phyloP scores from a whole-genome alignment of 371 early-diverging fungal genomes.

The Globomyces sp. region DNA sequence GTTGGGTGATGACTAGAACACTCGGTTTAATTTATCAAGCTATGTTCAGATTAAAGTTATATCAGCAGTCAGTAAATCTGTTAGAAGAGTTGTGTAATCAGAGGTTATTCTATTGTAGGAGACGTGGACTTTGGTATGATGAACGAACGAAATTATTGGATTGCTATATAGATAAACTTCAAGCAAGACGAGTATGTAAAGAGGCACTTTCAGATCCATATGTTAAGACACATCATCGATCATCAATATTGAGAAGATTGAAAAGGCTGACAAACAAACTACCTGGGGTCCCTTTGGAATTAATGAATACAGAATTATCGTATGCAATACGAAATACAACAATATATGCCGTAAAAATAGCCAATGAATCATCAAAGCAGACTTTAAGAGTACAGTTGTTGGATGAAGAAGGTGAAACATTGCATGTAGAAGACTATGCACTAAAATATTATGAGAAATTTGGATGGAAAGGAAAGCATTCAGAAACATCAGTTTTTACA shows the following conservation, averaged over 20 bases:
- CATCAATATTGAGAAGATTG: slow-evolving; percentile 19
- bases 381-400: slow-evolving; percentile 1
- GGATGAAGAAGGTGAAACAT: slow-evolving; percentile 4
- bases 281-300: no score
- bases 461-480: slow-evolving; percentile 39
- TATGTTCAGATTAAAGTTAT: slow-evolving; percentile 10
- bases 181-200: slow-evolving; percentile 19
- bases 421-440: slow-evolving; percentile 31
- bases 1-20: slow-evolving; percentile 29
- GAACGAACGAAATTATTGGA: slow-evolving; percentile 21
- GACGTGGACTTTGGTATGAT: slow-evolving; percentile 32
- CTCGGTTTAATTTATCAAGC: slow-evolving; percentile 11
- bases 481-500: slow-evolving; percentile 37
- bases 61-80: neutral
- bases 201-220: slow-evolving; percentile 26
- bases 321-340: no score
- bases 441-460: slow-evolving; percentile 20
- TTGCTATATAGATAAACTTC: neutral
- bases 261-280: slow-evolving; percentile 1
- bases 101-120: slow-evolving; percentile 13
- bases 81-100: slow-evolving; percentile 24
- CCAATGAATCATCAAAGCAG: no score
- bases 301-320: no score
- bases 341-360: no score
- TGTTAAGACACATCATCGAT: slow-evolving; percentile 12